Evolutionary conservation across 305 asterid genomes (phyloP), one percentile per base, ranked within the genome.

Genomic region (Fraxinus xanthoxyloides): DNA sequence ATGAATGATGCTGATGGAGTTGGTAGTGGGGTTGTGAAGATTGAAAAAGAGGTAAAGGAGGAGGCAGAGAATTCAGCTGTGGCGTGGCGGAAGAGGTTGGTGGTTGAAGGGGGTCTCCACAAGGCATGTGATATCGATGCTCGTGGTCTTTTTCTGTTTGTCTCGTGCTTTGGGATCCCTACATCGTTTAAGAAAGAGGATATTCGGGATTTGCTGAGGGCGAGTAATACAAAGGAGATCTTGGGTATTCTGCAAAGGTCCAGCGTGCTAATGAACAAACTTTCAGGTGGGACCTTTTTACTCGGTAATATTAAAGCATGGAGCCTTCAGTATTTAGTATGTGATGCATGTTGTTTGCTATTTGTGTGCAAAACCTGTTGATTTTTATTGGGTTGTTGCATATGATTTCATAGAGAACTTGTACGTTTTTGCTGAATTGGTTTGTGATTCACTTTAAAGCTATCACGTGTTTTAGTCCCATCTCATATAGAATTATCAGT

Each of bases 61-160:
- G 97, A 94, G 86, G 91, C 98, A 0, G 91, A 83, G 79, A 67
- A 67, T 13, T 91, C 92, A 0, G 96, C 97, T 31, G 43, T 90
- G 77, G 85, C 90, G 17, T 95, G 99, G 98, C 91, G 90, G 87
- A 95, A 90, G 87, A 87, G 98, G 82, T 59, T 95, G 90, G 24
- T 90, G 67, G 38, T 35, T 32, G 99, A 95, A 90, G 98, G 97
- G 74, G 98, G 99, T 43, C 19, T 93, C 67, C 81, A 81, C 21
- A 84, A 79, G 82, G 93, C 97, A 63, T 48, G 82, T 72, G 83
- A 86, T 88, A 88, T 89, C n/a, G 99, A 95, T 87, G 91, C 97
- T 1, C 90, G 98, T 4, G 99, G 99, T 61, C 88, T 95, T 87
- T 85, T 95, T 82, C 61, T 94, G 87, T 89, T 95, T 48, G 80